Base-by-base conservation (phyloP, 2,329 filamentous ascomycete species). In the Coleophoma cylindrospora region DNA sequence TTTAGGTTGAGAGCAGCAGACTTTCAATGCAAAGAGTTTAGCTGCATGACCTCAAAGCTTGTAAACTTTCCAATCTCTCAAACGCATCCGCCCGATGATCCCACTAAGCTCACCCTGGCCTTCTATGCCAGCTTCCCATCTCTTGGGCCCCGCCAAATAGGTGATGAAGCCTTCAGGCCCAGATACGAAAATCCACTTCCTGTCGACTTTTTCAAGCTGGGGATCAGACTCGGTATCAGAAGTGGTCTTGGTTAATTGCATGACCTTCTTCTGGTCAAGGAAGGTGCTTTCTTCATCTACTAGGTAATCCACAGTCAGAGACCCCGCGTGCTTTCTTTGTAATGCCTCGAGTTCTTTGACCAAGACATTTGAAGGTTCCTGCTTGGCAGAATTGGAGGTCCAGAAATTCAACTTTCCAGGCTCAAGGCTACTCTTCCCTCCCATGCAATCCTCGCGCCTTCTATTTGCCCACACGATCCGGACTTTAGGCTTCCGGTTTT, bases 101-200 rank as follows among this genome's bases (percentile, higher is more conserved):
- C 91, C 91, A 6, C 80, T 78, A 0, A 96, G 69, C 0, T 80
- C 75, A 0, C 91, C 91, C 62, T 96, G 91, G 11, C 80, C 74
- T 68, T 95, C 87, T 50, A 73, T 72, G 0, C 90, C 89, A 27
- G 78, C 77, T 11, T 76, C 72, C 87, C 89, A 95, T 3, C 80
- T 70, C 69, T 95, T 96, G 10, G 83, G 74, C 1, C 94, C 92
- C 2, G 90, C 89, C 69, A 87, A 89, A 56, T 86, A 79, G 40
- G 80, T 78, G 37, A 97, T 78, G 68, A 97, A 97, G 0, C 94
- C 92, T 48, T 95, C 89, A 0, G 94, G 92, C 0, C 94, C 94
- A 1, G 91, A 95, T 1, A 97, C 80, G 50, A 96, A 74, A n/a
- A 96, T 73, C 17, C 96, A 66, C 52, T 83, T 84, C 9, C 66